These are phyloP conservation scores for Cercophora newfieldiana DNA, from an alignment of 495 filamentous ascomycete species.

Conservation along the genomic window DNA sequence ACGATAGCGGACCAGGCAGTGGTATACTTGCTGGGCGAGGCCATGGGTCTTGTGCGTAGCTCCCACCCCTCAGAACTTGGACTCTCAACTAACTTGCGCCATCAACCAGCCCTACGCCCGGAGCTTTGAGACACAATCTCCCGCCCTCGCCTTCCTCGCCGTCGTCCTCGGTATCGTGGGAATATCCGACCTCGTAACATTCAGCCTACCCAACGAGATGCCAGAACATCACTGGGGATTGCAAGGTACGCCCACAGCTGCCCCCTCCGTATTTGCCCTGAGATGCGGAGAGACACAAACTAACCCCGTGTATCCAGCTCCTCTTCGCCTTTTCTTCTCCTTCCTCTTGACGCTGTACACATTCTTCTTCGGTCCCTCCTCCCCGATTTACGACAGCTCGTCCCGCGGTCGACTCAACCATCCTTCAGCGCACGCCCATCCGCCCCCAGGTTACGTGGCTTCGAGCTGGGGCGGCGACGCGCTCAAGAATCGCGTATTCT, in stretches of 20 bases:
- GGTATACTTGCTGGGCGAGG: constrained; percentile 80
- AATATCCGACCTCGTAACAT: constrained; percentile 70
- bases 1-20: constrained; percentile 75
- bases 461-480: constrained; percentile 52
- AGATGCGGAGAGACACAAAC: not conserved
- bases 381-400: constrained; percentile 33
- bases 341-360: constrained; percentile 66
- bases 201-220: constrained; percentile 71
- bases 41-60: constrained; percentile 68
- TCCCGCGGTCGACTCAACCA: constrained; percentile 18
- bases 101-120: constrained; percentile 44
- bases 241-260: constrained; percentile 41
- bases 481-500: constrained; percentile 76
- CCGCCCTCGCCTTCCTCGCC: constrained; percentile 70
- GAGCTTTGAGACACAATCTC: constrained; percentile 61
- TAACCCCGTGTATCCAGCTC: constrained; percentile 40
- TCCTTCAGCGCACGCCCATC: constrained; percentile 26
- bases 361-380: constrained; percentile 55
- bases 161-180: constrained; percentile 66
- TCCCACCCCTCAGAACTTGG: not conserved
- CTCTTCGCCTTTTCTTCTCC: constrained; percentile 64
- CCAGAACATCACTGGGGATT: constrained; percentile 64
- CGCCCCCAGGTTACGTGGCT: constrained; percentile 29
- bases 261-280: constrained; percentile 14
- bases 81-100: not conserved